phyloP scores from a whole-genome alignment of 495 filamentous ascomycete species.

The Aspergillus nanangensis region DNA sequence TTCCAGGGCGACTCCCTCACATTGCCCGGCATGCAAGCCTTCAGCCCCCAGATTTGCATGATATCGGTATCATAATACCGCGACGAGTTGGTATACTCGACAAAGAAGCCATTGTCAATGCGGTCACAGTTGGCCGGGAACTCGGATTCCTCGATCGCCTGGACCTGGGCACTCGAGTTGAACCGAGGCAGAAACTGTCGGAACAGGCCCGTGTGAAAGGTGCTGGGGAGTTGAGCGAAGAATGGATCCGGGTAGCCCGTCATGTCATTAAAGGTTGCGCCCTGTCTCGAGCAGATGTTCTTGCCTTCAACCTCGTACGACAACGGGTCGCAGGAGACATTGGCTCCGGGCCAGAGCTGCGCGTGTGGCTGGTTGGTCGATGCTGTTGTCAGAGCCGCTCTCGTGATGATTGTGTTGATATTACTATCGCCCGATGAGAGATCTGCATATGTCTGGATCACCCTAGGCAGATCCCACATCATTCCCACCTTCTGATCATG shows the following conservation, averaged over 20 bases:
- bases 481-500: background rate
- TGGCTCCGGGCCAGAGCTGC: conserved; percentile 11
- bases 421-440: background rate
- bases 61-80: background rate
- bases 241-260: conserved; percentile 14
- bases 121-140: conserved; percentile 18
- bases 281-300: background rate
- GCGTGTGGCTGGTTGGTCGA: conserved; percentile 9
- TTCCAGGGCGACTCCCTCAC: conserved; percentile 22
- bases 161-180: conserved; percentile 20
- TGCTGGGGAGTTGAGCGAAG: conserved; percentile 14
- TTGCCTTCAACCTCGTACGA: background rate
- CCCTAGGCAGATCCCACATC: background rate
- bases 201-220: conserved; percentile 20
- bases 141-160: conserved; percentile 10
- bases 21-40: conserved; percentile 21
- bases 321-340: background rate
- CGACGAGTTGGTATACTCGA: conserved; percentile 10
- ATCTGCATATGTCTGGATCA: background rate
- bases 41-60: conserved; percentile 7
- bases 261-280: conserved; percentile 9
- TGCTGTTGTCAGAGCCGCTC: background rate
- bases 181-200: conserved; percentile 25
- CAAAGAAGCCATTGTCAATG: conserved; percentile 11
- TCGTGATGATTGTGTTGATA: background rate